Base-by-base conservation (phyloP, 805 yeast genomes). In the Jamesozyma piceae region DNA sequence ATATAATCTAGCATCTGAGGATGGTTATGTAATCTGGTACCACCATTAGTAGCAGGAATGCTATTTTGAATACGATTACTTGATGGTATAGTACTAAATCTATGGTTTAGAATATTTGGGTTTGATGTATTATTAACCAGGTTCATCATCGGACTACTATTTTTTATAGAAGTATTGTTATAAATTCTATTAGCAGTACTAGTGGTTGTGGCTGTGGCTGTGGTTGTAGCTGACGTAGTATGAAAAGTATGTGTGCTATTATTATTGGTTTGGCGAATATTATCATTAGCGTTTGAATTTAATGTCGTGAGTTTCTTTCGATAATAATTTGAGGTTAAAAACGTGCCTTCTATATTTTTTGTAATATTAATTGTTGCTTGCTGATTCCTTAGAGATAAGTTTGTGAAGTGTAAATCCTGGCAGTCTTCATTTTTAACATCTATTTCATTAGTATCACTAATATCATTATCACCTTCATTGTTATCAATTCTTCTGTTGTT, bases 1-100 rank as follows among this genome's bases (percentile, higher is more conserved):
- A 59, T 49, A 42, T 53, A 54, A 39, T 56, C 60, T 26, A 57
- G 42, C 15, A 52, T 43, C 9, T 49, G 50, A n/a, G 56, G 53
- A 26, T 36, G 38, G 26, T 24, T 24, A 17, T 26, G 29, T 24
- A 11, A 11, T 24, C 11, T 24, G 6, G 28, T 24, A 11, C 11
- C 11, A 6, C 10, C 11, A 24, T 24, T 24, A 24, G 10, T 24
- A 24, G 28, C 11, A 24, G 28, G 6, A 24, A 8, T 11, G 11
- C 28, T 24, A 8, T 6, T 8, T 24, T 6, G 28, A 24, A 11
- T 8, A 6, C 10, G 6, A 11, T 24, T 24, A 8, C 10, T 8
- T 24, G 28, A 6, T 8, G 28, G 28, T 8, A 24, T 24, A 24
- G 28, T 24, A 24, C 10, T 24, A 24, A 24, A 24, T 11, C 28